phyloP scores from a whole-genome alignment of 208 protist genomes.

The Naegleria lovaniensis region DNA sequence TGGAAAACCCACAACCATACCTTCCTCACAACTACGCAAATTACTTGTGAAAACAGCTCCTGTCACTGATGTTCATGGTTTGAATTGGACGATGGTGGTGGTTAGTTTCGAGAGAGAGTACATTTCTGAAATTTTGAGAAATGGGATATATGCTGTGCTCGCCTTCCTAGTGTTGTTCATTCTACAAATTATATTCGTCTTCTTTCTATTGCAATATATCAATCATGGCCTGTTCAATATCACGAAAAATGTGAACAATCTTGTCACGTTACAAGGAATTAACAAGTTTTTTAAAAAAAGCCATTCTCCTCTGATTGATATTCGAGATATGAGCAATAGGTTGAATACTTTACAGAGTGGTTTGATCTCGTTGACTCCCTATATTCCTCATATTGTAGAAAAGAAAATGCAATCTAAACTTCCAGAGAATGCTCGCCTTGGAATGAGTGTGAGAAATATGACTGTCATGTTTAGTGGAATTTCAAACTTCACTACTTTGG shows the following conservation, averaged over 20 bases:
- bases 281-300: too few species aligned
- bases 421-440: neutral
- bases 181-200: neutral
- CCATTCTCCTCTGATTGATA: neutral
- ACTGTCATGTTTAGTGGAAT: neutral
- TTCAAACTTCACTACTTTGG: neutral
- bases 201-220: neutral
- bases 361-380: neutral
- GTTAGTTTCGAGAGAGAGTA: neutral
- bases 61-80: neutral
- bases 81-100: neutral
- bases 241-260: too few species aligned
- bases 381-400: neutral
- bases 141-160: neutral
- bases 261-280: too few species aligned
- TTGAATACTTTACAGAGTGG: neutral
- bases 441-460: neutral
- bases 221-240: too few species aligned
- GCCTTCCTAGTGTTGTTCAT: neutral
- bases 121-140: neutral
- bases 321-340: neutral
- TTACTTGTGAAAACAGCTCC: neutral
- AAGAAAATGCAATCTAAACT: neutral
- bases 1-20: too few species aligned
- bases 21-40: too few species aligned